Conservation (phyloP, 2,329 filamentous ascomycete species). For the Trichoderma hamatum region DNA sequence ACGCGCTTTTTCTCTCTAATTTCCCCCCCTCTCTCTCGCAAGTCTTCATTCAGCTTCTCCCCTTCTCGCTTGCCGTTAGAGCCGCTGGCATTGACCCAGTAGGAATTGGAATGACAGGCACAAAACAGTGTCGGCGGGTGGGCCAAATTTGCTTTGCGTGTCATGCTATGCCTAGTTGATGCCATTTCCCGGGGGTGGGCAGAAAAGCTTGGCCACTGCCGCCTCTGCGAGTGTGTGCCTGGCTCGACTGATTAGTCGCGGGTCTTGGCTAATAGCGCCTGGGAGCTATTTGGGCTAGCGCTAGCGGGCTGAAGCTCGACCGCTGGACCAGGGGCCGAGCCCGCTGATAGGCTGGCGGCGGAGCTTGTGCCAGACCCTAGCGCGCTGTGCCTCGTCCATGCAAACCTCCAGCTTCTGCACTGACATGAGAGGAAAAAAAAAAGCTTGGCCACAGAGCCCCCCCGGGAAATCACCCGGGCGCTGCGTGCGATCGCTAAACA, state of each 20-base stretch:
- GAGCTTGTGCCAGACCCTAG: not conserved
- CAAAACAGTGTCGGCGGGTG: not conserved
- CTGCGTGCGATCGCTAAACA: not conserved
- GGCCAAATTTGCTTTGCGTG: not conserved
- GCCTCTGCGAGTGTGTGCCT: not conserved
- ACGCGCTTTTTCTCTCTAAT: no score
- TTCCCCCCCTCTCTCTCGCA: no score
- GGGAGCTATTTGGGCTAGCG: conserved; percentile 5
- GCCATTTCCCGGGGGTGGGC: conserved; percentile 7
- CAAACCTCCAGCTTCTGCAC: not conserved
- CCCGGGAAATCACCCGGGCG: not conserved
- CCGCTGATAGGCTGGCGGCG: conserved; percentile 13
- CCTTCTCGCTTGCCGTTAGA: conserved; percentile 5
- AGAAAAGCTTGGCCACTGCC: conserved; percentile 6
- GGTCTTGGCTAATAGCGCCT: not conserved
- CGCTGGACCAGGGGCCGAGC: not conserved
- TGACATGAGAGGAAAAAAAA: not conserved
- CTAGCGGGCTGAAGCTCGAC: conserved; percentile 16
- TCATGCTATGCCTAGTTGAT: conserved; percentile 8
- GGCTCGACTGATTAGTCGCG: not conserved
- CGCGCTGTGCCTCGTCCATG: not conserved
- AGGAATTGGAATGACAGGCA: conserved; percentile 16
- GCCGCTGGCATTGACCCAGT: conserved; percentile 7
- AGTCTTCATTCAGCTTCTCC: no score
- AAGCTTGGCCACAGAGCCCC: not conserved